Evolutionary conservation across 345 rosid species (phyloP).

Genomic region (Populus deltoides): DNA sequence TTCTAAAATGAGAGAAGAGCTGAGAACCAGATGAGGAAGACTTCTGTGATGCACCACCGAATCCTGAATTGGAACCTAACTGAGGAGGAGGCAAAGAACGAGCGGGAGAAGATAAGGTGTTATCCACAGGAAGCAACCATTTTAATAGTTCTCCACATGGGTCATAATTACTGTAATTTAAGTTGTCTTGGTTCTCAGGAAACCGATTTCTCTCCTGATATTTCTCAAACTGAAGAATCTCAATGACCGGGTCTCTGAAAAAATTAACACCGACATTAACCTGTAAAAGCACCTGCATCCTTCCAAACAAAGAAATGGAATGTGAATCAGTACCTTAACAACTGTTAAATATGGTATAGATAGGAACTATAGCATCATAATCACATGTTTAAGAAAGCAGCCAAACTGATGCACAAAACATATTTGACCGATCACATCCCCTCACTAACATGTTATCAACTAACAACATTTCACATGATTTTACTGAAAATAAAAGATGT

Average conservation of each 20-base stretch:
- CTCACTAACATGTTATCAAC: neutral
- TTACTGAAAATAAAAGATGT: neutral
- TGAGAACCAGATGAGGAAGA: conserved; percentile 73
- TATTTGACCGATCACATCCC: neutral
- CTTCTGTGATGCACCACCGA: conserved; percentile 50
- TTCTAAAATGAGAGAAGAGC: conserved; percentile 86
- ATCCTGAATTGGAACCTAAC: conserved; percentile 50
- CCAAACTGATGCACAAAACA: neutral
- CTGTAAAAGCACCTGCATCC: conserved; percentile 94
- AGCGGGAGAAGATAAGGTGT: conserved; percentile 53
- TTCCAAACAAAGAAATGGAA: conserved; percentile 68
- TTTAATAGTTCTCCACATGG: conserved; percentile 75
- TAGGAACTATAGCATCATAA: neutral
- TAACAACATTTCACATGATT: neutral
- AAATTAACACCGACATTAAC: conserved; percentile 74
- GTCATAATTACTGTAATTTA: conserved; percentile 41
- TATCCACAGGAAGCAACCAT: conserved; percentile 95
- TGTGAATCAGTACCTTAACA: conserved; percentile 40
- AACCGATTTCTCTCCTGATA: conserved; percentile 37
- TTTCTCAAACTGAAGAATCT: conserved; percentile 97
- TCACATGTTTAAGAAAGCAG: neutral
- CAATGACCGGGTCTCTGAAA: conserved; percentile 77
- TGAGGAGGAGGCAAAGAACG: conserved; percentile 60
- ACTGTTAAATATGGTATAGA: neutral
- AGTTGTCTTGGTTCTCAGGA: conserved; percentile 37